Percentiles rank a stretch among this genome's conserved stretches.
Evolutionary conservation across 177 flowering plant genomes (phyloP).

Genomic region (Telopea speciosissima): DNA sequence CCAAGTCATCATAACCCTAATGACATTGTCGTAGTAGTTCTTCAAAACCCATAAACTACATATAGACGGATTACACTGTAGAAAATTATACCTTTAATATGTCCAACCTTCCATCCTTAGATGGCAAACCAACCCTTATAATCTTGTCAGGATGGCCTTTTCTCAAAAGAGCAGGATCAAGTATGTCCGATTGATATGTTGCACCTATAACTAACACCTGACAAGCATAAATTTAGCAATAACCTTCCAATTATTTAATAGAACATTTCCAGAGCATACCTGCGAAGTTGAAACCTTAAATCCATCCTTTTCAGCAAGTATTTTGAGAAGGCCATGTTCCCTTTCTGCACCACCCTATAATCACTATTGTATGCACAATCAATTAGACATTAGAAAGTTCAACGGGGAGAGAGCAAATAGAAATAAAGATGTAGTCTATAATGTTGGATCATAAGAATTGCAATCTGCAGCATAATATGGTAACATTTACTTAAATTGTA

Average conservation of each 20-base stretch:
- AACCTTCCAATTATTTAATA: conserved; percentile 5
- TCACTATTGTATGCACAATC: neutral
- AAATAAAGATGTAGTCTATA: neutral
- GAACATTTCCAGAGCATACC: conserved; percentile 29
- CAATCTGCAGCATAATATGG: neutral
- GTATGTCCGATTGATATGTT: conserved; percentile 88
- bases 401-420: neutral
- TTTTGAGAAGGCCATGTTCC: conserved; percentile 95
- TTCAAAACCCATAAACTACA: too few species aligned
- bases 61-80: neutral
- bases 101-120: conserved; percentile 87
- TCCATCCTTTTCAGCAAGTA: conserved; percentile 96
- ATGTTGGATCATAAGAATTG: neutral
- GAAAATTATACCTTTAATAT: conserved; percentile 61
- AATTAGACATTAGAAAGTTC: neutral
- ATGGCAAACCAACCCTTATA: conserved; percentile 91
- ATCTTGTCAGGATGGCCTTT: conserved; percentile 98
- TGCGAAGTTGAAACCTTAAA: conserved; percentile 86
- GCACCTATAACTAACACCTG: conserved; percentile 98
- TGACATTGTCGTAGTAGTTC: too few species aligned
- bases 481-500: too few species aligned
- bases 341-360: conserved; percentile 97
- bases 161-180: conserved; percentile 94
- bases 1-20: too few species aligned
- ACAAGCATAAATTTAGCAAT: conserved; percentile 21